phyloP scores from a whole-genome alignment of 2,329 filamentous ascomycete genomes.

The Epicoccum nigrum region DNA sequence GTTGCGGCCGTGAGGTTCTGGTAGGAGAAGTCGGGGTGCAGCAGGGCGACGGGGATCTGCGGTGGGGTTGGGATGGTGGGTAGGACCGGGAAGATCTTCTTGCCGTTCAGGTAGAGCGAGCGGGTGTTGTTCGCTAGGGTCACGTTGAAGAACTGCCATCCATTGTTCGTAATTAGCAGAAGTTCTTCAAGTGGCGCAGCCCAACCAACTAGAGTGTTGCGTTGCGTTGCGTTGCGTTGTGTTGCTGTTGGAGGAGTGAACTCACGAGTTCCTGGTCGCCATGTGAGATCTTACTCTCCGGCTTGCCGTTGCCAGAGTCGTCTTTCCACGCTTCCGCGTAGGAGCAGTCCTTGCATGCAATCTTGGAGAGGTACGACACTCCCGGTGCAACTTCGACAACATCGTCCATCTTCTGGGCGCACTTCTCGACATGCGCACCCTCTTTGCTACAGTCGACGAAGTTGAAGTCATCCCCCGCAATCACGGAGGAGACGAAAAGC shows the following conservation, averaged over 20 bases:
- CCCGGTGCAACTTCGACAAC: conserved; percentile 33
- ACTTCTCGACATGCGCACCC: conserved; percentile 18
- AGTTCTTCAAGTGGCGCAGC: not conserved
- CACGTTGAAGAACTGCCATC: conserved; percentile 38
- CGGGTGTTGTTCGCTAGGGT: conserved; percentile 37
- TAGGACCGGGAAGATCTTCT: conserved; percentile 35
- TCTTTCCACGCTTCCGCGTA: conserved; percentile 15
- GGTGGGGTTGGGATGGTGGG: conserved; percentile 33
- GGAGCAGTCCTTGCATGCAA: conserved; percentile 40
- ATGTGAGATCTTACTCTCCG: conserved; percentile 16
- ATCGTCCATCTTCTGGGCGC: conserved; percentile 30
- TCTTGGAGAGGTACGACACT: conserved; percentile 38
- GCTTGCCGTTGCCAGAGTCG: conserved; percentile 1
- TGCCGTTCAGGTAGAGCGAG: conserved; percentile 34
- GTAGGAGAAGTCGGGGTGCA: conserved; percentile 32
- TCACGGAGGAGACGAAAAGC: conserved; percentile 12
- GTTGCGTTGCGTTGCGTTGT: no score
- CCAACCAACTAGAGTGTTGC: no score
- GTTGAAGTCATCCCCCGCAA: conserved; percentile 14
- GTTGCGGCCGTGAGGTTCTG: conserved; percentile 33
- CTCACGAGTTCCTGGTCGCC: conserved; percentile 36
- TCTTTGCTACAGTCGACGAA: conserved; percentile 26
- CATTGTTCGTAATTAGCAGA: not conserved
- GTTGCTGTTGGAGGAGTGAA: no score
- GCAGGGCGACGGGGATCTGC: conserved; percentile 24